Base-by-base conservation (phyloP, 2,329 filamentous ascomycete species). In the Sarocladium oryzae region DNA sequence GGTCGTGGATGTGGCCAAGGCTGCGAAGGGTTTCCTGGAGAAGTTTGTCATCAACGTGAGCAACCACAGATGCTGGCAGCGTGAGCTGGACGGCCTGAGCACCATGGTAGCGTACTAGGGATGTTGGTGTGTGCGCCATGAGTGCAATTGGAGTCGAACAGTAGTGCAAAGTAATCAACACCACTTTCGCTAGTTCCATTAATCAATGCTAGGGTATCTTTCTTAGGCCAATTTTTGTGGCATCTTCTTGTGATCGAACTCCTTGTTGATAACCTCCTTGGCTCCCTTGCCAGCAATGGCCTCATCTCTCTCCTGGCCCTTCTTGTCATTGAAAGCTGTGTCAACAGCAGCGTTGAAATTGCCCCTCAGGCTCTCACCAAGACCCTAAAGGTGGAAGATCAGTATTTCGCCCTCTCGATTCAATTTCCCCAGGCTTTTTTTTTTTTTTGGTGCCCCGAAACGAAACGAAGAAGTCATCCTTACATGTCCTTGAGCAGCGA, bases 1-100 rank as follows among this genome's bases (percentile, higher is more conserved):
- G 59, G 74, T 75, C 0, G 61, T 87, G 2, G 69, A 77, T 52
- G 82, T 90, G 55, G 76, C 75, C 0, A 88, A 85, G 70, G 82
- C 79, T 11, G 82, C 82, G 0, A 81, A 74, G 58, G 78, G 81
- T 46, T 92, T 93, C 64, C 58, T 89, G 52, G 81, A 85, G 57
- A 78, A 81, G 58, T 90, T 89, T 69, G 79, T 84, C 41, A 85
- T 75, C 60, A 75, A 81, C 15, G 82, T 93, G 51, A 79, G 82
- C 20, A 78, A 82, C 69, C 88, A 93, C 62, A 78, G 83, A 60
- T 87, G 86, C 63, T 95, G 81, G 69, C 74, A 83, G 50, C 74
- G 89, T 20, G 88, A 95, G 73, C 54, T 86, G 63, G 82, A 87
- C 56, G 88, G 88, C 0, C 66, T 92, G 58, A 78, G 69, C 50